Percentiles rank a stretch among this genome's conserved stretches.
Evolutionary conservation across 305 asterid species (phyloP).

Genomic region (Fraxinus platypoda): DNA sequence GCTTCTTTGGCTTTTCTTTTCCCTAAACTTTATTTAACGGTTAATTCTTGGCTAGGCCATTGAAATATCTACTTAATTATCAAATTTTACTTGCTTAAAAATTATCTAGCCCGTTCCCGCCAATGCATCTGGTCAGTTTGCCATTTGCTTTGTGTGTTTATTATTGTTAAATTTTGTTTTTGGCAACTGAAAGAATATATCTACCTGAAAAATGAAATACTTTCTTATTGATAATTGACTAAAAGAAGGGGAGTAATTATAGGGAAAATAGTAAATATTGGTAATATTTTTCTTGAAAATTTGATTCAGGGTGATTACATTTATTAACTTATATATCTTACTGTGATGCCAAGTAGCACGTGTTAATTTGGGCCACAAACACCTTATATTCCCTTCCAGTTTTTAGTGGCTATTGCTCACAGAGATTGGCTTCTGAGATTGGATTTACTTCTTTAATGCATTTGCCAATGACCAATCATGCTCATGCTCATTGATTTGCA

Average conservation of each 20-base stretch:
- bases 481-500: constrained; percentile 20
- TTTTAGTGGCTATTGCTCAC: not conserved
- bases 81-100: not conserved
- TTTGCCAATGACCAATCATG: not conserved
- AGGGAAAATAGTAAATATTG: not conserved
- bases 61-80: not conserved
- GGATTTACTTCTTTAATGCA: constrained; percentile 4
- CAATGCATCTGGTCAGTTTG: not conserved
- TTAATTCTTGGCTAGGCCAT: not conserved
- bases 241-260: not conserved
- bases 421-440: not conserved
- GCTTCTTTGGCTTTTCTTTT: not conserved
- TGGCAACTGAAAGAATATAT: not conserved
- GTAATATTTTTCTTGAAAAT: not conserved
- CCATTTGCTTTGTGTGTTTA: not conserved
- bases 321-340: not conserved
- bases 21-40: not conserved
- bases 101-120: not conserved
- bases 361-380: not conserved
- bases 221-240: not conserved
- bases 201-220: not conserved
- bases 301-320: not conserved
- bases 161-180: not conserved
- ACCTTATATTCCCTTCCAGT: not conserved
- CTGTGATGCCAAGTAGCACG: not conserved